Conservation (phyloP, 108 stramenopile species). For the Skeletonema marinoi region DNA sequence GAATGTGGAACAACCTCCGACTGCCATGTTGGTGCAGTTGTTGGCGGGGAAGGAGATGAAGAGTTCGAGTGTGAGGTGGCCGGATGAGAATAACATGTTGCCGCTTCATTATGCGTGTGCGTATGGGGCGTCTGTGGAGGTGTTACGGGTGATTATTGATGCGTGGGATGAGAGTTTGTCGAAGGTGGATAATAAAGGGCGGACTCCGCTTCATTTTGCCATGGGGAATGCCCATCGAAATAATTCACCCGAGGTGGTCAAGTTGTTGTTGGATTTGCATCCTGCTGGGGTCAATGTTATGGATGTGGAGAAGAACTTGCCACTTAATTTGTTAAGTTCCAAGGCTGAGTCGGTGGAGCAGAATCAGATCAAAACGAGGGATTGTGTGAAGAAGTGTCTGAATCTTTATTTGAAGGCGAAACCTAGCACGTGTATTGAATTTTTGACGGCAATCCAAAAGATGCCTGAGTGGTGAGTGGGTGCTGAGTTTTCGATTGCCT, state of each 20-base stretch:
- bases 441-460: constrained; percentile 69
- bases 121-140: constrained; percentile 67
- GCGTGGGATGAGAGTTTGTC: constrained; percentile 61
- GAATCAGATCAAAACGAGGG: constrained; percentile 3
- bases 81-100: constrained; percentile 73
- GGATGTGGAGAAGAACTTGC: constrained; percentile 64
- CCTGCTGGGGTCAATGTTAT: constrained; percentile 50
- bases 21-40: constrained; percentile 17
- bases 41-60: constrained; percentile 16
- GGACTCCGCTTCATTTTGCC: constrained; percentile 80
- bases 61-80: constrained; percentile 38
- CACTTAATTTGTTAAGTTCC: constrained; percentile 59
- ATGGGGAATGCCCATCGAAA: constrained; percentile 78
- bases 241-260: constrained; percentile 63
- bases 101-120: constrained; percentile 86
- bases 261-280: constrained; percentile 49
- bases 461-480: constrained; percentile 62
- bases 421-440: constrained; percentile 60
- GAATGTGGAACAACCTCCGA: constrained; percentile 29
- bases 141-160: constrained; percentile 61
- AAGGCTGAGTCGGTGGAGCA: constrained; percentile 41
- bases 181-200: constrained; percentile 65
- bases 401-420: constrained; percentile 65
- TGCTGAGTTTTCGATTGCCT: background rate
- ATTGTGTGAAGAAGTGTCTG: constrained; percentile 46